Evolutionary conservation across 495 filamentous ascomycete species (phyloP).

Genomic region (Aspergillus saccharolyticus): DNA sequence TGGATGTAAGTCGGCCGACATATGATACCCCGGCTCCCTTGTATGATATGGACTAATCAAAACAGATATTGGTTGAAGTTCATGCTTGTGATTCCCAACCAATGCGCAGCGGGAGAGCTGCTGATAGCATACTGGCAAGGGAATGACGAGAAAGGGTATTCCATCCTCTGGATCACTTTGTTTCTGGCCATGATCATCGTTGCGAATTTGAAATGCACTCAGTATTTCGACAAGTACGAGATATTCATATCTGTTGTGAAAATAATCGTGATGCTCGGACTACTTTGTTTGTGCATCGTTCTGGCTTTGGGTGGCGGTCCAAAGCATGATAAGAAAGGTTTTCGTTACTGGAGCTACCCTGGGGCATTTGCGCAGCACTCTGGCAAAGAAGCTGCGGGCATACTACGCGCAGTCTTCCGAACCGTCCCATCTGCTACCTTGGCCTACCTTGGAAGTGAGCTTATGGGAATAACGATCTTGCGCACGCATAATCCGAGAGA

Average conservation of each 20-base stretch:
- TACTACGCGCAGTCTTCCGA: slow-evolving; percentile 66
- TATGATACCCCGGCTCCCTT: neutral
- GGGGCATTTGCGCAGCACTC: slow-evolving; percentile 24
- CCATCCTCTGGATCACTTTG: slow-evolving; percentile 67
- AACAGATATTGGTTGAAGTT: slow-evolving; percentile 56
- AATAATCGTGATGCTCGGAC: slow-evolving; percentile 60
- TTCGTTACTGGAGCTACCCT: slow-evolving; percentile 61
- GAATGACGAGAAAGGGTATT: slow-evolving; percentile 53
- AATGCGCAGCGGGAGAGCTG: slow-evolving; percentile 68
- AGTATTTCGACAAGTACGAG: slow-evolving; percentile 46
- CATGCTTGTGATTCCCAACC: slow-evolving; percentile 72
- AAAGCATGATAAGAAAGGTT: slow-evolving; percentile 58
- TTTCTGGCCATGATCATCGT: slow-evolving; percentile 58
- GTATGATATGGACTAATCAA: neutral
- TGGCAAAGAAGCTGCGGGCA: slow-evolving; percentile 15
- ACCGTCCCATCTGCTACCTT: slow-evolving; percentile 72
- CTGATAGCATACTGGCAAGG: slow-evolving; percentile 68
- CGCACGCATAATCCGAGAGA: slow-evolving; percentile 68
- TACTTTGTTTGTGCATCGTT: slow-evolving; percentile 63
- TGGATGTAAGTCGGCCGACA: slow-evolving; percentile 35
- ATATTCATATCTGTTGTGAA: slow-evolving; percentile 57
- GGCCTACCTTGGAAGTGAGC: slow-evolving; percentile 77
- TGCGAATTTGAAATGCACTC: slow-evolving; percentile 55
- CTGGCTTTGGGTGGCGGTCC: slow-evolving; percentile 66
- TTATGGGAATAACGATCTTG: slow-evolving; percentile 58